phyloP scores from a whole-genome alignment of 192 early-diverging fungal genomes.

The Ramicandelaber brevisporus region DNA sequence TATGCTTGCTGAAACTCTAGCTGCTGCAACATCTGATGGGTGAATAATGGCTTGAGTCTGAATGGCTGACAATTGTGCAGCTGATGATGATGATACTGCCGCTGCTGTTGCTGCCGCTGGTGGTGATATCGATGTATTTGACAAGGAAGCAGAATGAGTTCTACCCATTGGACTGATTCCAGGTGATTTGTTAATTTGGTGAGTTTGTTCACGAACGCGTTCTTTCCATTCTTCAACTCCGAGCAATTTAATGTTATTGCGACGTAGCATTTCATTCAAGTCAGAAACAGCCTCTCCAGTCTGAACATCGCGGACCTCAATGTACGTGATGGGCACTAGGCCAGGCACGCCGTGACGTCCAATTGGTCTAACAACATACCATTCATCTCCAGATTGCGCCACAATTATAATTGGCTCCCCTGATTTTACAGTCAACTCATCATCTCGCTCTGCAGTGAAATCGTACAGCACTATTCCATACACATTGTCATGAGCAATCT shows the following conservation, averaged over 20 bases:
- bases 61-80: background rate
- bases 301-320: conserved; percentile 39
- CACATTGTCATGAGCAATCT: conserved; percentile 11
- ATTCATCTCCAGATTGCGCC: conserved; percentile 52
- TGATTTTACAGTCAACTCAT: conserved; percentile 40
- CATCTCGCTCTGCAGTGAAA: conserved; percentile 39
- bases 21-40: conserved; percentile 14
- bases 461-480: conserved; percentile 49
- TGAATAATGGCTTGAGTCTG: conserved; percentile 1
- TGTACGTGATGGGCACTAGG: conserved; percentile 47
- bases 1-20: conserved; percentile 34
- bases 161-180: conserved; percentile 8
- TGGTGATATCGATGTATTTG: too few species aligned
- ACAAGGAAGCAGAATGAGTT: too few species aligned
- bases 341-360: conserved; percentile 32
- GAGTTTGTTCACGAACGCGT: conserved; percentile 29
- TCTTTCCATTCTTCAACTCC: conserved; percentile 25
- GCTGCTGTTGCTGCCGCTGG: too few species aligned
- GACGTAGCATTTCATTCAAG: conserved; percentile 24
- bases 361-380: conserved; percentile 51
- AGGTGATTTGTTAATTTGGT: conserved; percentile 19
- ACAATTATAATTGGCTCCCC: conserved; percentile 50
- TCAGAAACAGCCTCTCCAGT: conserved; percentile 34
- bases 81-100: too few species aligned
- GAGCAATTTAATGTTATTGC: conserved; percentile 12